phyloP scores from a whole-genome alignment of 805 yeast species.

The Ogataea allantospora region DNA sequence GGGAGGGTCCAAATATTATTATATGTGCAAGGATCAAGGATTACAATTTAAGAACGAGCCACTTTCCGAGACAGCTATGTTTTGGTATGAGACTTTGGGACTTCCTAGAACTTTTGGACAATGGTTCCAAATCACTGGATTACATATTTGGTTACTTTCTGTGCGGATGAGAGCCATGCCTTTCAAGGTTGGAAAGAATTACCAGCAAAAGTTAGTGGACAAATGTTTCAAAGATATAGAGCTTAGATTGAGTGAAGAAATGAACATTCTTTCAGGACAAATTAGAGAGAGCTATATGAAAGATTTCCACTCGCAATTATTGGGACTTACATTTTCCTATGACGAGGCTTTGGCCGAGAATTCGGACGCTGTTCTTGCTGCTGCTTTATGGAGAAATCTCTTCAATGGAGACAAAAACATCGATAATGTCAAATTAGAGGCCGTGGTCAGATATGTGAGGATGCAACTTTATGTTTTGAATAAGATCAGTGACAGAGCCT shows the following conservation, averaged over 20 bases:
- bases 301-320: conserved; percentile 84
- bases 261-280: conserved; percentile 78
- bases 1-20: conserved; percentile 86
- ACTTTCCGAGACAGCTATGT: conserved; percentile 68
- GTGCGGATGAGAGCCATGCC: conserved; percentile 98
- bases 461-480: conserved; percentile 85
- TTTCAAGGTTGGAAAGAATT: conserved; percentile 78
- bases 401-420: conserved; percentile 81
- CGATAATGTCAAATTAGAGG: conserved; percentile 82
- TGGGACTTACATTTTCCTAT: conserved; percentile 85
- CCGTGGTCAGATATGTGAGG: conserved; percentile 85
- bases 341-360: conserved; percentile 88
- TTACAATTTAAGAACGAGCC: conserved; percentile 72
- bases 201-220: conserved; percentile 90
- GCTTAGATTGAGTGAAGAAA: conserved; percentile 76
- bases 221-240: conserved; percentile 89
- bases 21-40: conserved; percentile 84
- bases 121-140: conserved; percentile 89
- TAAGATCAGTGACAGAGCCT: conserved; percentile 85
- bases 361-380: conserved; percentile 67
- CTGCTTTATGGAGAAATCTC: conserved; percentile 86
- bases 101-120: conserved; percentile 88
- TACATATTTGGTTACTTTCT: conserved; percentile 91
- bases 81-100: conserved; percentile 80
- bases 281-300: conserved; percentile 83